phyloP scores from a whole-genome alignment of 768 basidiomycete species.

The Naematelia aurantialba region DNA sequence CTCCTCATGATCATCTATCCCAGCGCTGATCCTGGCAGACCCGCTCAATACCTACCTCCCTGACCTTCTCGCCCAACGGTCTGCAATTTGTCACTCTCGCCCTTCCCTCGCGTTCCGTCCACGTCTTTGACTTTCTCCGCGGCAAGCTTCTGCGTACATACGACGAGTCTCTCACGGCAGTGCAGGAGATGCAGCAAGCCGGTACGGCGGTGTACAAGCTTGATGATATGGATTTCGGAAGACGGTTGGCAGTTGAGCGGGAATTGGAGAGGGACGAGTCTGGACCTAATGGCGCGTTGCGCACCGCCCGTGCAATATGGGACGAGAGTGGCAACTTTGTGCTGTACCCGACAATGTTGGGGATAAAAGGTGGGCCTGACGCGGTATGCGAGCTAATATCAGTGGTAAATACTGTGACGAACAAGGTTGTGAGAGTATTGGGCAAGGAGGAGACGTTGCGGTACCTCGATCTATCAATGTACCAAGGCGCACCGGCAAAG shows the following conservation, averaged over 20 bases:
- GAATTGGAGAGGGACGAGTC: constrained; percentile 66
- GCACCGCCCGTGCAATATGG: constrained; percentile 88
- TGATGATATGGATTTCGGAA: constrained; percentile 99
- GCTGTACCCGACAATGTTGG: constrained; percentile 85
- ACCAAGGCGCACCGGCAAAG: constrained; percentile 91
- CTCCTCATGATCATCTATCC: not conserved
- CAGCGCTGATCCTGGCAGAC: constrained; percentile 56
- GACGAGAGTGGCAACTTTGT: constrained; percentile 95
- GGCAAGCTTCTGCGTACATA: constrained; percentile 90
- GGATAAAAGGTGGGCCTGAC: constrained; percentile 73
- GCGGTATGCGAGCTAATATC: not conserved
- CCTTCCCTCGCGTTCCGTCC: constrained; percentile 81
- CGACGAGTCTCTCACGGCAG: constrained; percentile 86
- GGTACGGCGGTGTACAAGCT: constrained; percentile 86
- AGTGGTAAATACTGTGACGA: constrained; percentile 95
- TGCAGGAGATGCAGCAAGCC: constrained; percentile 98
- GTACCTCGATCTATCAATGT: constrained; percentile 80
- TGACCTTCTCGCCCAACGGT: constrained; percentile 84
- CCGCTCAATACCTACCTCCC: constrained; percentile 84
- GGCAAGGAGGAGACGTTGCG: constrained; percentile 93
- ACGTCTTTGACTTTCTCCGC: constrained; percentile 83
- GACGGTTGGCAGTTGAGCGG: constrained; percentile 84
- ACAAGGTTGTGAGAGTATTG: constrained; percentile 77
- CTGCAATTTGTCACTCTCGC: constrained; percentile 91
- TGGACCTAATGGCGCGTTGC: constrained; percentile 55